Percentiles rank a stretch among this genome's conserved stretches.
These are phyloP conservation scores for Chenopodium album DNA, from an alignment of 148 eudicot genomes.

Conservation along the genomic window DNA sequence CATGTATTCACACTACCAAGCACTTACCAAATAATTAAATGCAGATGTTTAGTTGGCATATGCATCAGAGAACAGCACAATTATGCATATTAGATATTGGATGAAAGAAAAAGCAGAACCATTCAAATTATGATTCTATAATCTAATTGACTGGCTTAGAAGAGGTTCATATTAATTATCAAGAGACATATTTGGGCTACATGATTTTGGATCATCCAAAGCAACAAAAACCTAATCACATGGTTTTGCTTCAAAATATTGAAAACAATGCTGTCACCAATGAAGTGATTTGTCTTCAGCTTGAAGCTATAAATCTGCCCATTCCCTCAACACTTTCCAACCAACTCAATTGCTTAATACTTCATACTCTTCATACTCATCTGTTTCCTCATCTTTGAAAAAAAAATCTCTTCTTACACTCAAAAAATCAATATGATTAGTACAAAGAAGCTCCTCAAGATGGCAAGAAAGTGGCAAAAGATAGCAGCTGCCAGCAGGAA, in stretches of 20 bases:
- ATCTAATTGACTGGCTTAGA: background rate
- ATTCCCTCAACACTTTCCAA: background rate
- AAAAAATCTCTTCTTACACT: background rate
- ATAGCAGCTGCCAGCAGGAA: conserved; percentile 29
- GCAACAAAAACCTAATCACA: background rate
- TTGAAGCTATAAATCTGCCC: conserved; percentile 17
- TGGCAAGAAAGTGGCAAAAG: conserved; percentile 43
- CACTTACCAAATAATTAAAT: background rate
- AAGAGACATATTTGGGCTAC: conserved; percentile 8
- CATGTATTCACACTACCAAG: background rate
- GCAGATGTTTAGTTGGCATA: background rate
- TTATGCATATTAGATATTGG: background rate
- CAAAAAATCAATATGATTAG: conserved; percentile 29
- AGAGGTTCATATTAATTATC: conserved; percentile 6
- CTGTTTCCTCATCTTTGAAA: background rate
- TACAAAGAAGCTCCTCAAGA: conserved; percentile 37
- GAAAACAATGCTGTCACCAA: background rate
- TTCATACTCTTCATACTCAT: too few species aligned
- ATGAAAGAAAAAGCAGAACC: background rate
- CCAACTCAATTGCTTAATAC: background rate
- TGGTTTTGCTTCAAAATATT: conserved; percentile 15
- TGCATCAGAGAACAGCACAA: background rate
- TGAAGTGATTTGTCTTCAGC: conserved; percentile 7
- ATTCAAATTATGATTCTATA: background rate
- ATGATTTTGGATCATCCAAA: background rate